These are phyloP conservation scores for Trametes pubescens DNA, from an alignment of 1,284 basidiomycete species.

Conservation along the genomic window DNA sequence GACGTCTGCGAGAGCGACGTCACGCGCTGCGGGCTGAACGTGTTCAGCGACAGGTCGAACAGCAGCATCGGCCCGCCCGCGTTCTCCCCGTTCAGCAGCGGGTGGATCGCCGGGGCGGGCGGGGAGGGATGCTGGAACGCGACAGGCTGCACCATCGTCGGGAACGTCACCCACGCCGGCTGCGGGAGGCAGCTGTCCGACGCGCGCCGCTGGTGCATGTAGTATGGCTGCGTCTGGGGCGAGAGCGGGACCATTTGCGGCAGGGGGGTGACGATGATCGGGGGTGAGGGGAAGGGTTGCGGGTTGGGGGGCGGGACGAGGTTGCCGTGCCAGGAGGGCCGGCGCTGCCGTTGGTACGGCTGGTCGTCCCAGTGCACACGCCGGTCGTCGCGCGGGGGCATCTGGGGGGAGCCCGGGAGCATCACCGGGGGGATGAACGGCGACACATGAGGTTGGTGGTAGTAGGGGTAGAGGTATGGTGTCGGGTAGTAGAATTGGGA, in stretches of 20 bases:
- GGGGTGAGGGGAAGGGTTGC: slow-evolving; percentile 41
- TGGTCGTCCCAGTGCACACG: slow-evolving; percentile 41
- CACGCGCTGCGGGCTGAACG: slow-evolving; percentile 54
- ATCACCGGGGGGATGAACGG: slow-evolving; percentile 41
- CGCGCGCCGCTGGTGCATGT: slow-evolving; percentile 38
- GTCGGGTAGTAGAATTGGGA: slow-evolving; percentile 37
- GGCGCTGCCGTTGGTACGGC: slow-evolving; percentile 33
- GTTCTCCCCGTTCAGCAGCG: slow-evolving; percentile 64
- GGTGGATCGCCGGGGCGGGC: slow-evolving; percentile 48
- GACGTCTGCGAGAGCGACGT: slow-evolving; percentile 47
- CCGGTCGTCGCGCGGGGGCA: slow-evolving; percentile 32
- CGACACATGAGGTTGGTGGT: slow-evolving; percentile 37
- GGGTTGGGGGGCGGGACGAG: slow-evolving; percentile 38
- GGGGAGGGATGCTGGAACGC: slow-evolving; percentile 33
- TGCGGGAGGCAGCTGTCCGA: slow-evolving; percentile 41
- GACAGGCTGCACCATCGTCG: slow-evolving; percentile 36
- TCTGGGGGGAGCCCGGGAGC: slow-evolving; percentile 33
- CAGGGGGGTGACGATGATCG: slow-evolving; percentile 38
- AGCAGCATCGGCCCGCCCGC: slow-evolving; percentile 49
- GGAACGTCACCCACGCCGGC: slow-evolving; percentile 38
- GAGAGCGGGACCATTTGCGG: slow-evolving; percentile 34
- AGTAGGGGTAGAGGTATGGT: slow-evolving; percentile 43
- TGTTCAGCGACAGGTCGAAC: slow-evolving; percentile 61
- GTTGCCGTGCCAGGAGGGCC: slow-evolving; percentile 43
- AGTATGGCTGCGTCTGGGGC: slow-evolving; percentile 24